A percentile compares a stretch with the other conserved stretches of the same genome.
Conservation (phyloP, 2,329 filamentous ascomycete genomes). For the Massarina eburnea region DNA sequence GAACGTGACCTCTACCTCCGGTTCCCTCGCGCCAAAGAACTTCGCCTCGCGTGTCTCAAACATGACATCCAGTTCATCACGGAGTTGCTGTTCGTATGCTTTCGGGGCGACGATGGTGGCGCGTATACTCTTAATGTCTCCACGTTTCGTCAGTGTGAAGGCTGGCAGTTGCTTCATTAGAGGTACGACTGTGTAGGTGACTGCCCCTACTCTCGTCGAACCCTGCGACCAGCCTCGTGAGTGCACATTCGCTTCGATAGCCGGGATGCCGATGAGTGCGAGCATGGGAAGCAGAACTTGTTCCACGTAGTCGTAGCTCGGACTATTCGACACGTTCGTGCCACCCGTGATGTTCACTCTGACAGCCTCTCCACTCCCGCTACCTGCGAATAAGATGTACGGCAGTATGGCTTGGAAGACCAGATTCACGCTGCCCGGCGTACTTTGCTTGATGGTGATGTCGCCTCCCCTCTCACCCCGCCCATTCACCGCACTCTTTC, state of each 20-base stretch:
- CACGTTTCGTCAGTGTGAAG: conserved; percentile 39
- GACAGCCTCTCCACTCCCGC: conserved; percentile 15
- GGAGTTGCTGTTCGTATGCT: conserved; percentile 31
- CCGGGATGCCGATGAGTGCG: conserved; percentile 52
- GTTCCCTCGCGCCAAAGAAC: conserved; percentile 19
- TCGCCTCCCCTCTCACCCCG: conserved; percentile 14
- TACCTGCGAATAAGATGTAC: conserved; percentile 51
- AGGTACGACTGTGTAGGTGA: conserved; percentile 53
- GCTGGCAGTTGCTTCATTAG: conserved; percentile 35
- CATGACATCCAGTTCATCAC: conserved; percentile 26
- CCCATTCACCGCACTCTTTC: background rate
- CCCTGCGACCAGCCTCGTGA: conserved; percentile 59
- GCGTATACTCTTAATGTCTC: conserved; percentile 27
- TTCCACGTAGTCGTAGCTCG: conserved; percentile 58
- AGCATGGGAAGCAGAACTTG: conserved; percentile 60
- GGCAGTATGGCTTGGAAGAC: conserved; percentile 63
- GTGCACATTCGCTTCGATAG: conserved; percentile 46
- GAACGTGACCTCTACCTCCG: conserved; percentile 28
- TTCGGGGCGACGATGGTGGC: conserved; percentile 45
- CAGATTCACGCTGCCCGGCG: conserved; percentile 57
- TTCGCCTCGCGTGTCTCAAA: conserved; percentile 17
- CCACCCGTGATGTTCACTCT: conserved; percentile 56
- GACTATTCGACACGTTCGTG: conserved; percentile 59
- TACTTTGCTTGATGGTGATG: conserved; percentile 39
- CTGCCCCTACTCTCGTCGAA: conserved; percentile 48